These are phyloP conservation scores for Xylariales sp. DNA, from an alignment of 2,329 filamentous ascomycete species.

Conservation along the genomic window DNA sequence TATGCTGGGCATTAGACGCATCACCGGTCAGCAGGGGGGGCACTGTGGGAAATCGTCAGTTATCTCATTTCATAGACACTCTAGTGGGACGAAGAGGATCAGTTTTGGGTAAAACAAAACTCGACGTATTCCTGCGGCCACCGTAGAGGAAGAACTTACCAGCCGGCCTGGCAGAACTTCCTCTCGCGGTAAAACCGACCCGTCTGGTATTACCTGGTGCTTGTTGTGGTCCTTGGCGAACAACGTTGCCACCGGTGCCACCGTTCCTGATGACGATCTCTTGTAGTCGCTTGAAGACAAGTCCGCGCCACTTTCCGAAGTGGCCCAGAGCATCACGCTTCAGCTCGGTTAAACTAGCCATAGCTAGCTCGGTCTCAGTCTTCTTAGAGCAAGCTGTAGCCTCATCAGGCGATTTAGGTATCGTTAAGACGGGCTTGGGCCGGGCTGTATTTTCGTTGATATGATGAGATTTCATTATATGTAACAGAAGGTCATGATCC, in stretches of 20 bases:
- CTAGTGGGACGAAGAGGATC: background rate
- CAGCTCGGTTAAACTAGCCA: constrained; percentile 65
- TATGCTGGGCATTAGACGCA: constrained; percentile 61
- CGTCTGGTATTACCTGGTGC: constrained; percentile 52
- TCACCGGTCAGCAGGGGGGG: constrained; percentile 50
- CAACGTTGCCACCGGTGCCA: constrained; percentile 44
- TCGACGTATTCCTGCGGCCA: constrained; percentile 34
- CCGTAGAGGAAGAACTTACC: constrained; percentile 51
- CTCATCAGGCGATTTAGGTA: constrained; percentile 50
- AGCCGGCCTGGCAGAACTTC: constrained; percentile 48
- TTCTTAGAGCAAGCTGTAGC: constrained; percentile 51
- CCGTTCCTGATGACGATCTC: constrained; percentile 70
- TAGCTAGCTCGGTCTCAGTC: constrained; percentile 50
- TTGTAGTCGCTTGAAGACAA: constrained; percentile 75
- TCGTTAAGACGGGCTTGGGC: constrained; percentile 36
- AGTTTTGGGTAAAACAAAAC: constrained; percentile 15
- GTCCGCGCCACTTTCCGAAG: constrained; percentile 84
- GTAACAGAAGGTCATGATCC: constrained; percentile 36
- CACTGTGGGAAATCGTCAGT: constrained; percentile 48
- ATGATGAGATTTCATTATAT: constrained; percentile 37
- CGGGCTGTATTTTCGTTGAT: constrained; percentile 13
- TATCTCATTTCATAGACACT: background rate
- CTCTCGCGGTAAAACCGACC: constrained; percentile 50
- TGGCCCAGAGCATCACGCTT: constrained; percentile 76
- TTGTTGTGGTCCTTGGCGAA: constrained; percentile 40